These are phyloP conservation scores for Leishmania guyanensis DNA, from an alignment of 208 protist species.

Conservation along the genomic window DNA sequence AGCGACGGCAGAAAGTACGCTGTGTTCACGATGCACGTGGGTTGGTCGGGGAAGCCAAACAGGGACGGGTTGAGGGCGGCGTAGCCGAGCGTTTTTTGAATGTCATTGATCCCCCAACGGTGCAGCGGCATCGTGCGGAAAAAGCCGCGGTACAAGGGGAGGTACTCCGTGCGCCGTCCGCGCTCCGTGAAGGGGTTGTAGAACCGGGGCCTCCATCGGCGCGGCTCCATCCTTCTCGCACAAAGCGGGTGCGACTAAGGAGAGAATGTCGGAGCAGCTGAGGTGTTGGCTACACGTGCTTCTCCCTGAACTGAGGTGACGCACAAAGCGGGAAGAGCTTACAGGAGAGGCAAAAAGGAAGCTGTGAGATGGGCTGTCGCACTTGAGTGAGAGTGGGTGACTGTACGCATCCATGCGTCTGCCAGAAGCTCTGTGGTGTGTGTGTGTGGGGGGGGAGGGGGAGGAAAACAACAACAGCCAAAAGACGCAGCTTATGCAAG, in stretches of 20 bases:
- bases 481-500: neutral
- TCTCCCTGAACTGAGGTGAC: too few species aligned
- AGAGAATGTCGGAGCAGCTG: neutral
- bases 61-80: constrained; percentile 78
- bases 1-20: constrained; percentile 83
- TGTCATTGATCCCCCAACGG: constrained; percentile 71
- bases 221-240: constrained; percentile 66
- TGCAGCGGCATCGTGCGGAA: constrained; percentile 87
- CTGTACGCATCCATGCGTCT: neutral
- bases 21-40: constrained; percentile 90
- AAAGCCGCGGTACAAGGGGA: constrained; percentile 79
- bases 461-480: neutral
- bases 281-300: neutral
- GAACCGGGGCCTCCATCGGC: constrained; percentile 77
- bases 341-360: neutral
- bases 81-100: constrained; percentile 78
- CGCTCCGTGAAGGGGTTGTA: constrained; percentile 88
- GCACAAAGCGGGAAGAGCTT: neutral
- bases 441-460: too few species aligned
- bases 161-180: constrained; percentile 36
- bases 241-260: neutral
- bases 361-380: neutral
- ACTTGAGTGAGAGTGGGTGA: neutral
- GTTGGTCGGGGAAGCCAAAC: constrained; percentile 83
- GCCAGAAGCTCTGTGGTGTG: neutral